Base-by-base conservation (phyloP, 2,329 filamentous ascomycete species). In the Bipolaris gigantea region DNA sequence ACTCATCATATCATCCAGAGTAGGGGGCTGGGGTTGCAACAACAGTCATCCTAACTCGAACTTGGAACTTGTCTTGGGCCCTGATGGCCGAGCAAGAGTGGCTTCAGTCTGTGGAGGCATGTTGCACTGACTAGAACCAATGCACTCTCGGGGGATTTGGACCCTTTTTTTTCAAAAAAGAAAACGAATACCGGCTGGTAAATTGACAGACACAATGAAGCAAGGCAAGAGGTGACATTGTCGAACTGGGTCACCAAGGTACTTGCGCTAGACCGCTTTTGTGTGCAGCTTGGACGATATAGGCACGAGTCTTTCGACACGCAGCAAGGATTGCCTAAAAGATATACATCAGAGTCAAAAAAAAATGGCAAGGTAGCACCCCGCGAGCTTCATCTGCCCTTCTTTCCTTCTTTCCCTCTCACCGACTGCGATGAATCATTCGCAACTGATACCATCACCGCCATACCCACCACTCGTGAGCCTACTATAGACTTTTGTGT, bases 181-280 rank as follows among this genome's bases (percentile, higher is more conserved):
- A 8, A n/a, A 15, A 10, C n/a, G 3, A 9, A 3, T 4, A 6
- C 13, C 3, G 8, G 23, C 18, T 32, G 15, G 18, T 1, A 8
- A 27, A 27, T 9, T 13, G 39, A 15, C 15, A 21, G 18, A 13
- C 35, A 40, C 16, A 27, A 16, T 13, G 13, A 35, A 6, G 8
- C 9, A 42, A 38, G 5, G 18, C 25, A 42, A 21, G 39, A 47
- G 15, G 18, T 41, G 42, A 47, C 19, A 32, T 43, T n/a, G 51
- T 27, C 21, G 25, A 39, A 32, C 40, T 27, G 47, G 51, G 46
- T 50, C 44, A 53, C 51, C 47, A 44, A 53, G 51, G 45, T 53
- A 50, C 40, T 39, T 50, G 40, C 34, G 27, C 46, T 48, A 48
- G 41, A 21, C 46, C 36, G 35, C 36, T 48, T 48, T 40, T 10